Evolutionary conservation across 495 filamentous ascomycete species (phyloP), one percentile per base, ranked within the genome.

Genomic region (Penicillium nucicola): DNA sequence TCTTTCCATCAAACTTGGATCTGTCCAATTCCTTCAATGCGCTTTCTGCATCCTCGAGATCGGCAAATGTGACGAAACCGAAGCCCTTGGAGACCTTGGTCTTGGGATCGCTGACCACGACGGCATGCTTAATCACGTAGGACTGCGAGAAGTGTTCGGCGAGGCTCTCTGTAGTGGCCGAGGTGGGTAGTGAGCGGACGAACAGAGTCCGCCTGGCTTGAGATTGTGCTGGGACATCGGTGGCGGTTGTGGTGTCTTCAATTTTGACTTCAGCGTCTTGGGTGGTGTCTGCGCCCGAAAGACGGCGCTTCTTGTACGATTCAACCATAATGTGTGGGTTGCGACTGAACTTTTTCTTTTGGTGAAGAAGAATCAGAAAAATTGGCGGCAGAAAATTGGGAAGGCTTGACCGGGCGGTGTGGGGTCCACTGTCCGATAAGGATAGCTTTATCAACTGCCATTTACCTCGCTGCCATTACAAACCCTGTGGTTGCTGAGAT

Each of bases 51-150:
- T 99, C 93, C 52, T 96, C 90, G 42, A 87, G 77, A 60, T 97
- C 92, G 60, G 91, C 86, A 60, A 97, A 96, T 11, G 93, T 96
- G 39, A 97, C 92, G 69, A 99, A 99, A 41, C 93, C 93, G 67
- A 88, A 99, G 9, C 92, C 92, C 56, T 89, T 87, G 15, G 88
- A 96, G 40, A 81, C 70, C 60, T 96, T 95, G 6, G 89, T 93
- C 50, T 78, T 69, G 1, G 85, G 79, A 65, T 97, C 91, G 28
- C 81, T 71, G 15, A 99, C 89, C 11, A 90, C 89, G 5, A 85
- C 87, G 43, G 92, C 92, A 68, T 97, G 93, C 65, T 96, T 97
- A 64, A 97, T 78, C 18, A 95, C 90, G 63, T 90, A 97, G 45
- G 86, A 84, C 67, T 96, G 84, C 4, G 93, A 99, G 70, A 99